phyloP scores from a whole-genome alignment of 352 stramenopile species.

The Phytopythium helicoides region DNA sequence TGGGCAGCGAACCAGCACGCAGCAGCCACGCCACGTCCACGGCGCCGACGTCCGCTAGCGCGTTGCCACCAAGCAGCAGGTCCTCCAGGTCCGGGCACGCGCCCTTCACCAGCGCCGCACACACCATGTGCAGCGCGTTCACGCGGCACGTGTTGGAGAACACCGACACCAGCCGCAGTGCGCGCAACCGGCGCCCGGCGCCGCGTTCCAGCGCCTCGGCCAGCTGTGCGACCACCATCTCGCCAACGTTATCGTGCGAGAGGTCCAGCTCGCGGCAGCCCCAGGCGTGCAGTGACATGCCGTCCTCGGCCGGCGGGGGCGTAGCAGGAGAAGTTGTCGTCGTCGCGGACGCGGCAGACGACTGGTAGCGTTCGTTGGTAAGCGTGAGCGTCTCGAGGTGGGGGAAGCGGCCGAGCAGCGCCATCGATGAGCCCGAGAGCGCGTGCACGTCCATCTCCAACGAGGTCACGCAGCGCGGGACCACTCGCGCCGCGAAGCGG shows the following conservation, averaged over 20 bases:
- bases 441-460: slow-evolving; percentile 53
- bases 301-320: slow-evolving; percentile 31
- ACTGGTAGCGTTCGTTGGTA: slow-evolving; percentile 29
- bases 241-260: slow-evolving; percentile 68
- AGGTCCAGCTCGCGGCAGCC: slow-evolving; percentile 78
- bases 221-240: slow-evolving; percentile 64
- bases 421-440: slow-evolving; percentile 26
- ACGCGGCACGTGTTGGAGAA: slow-evolving; percentile 79
- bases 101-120: slow-evolving; percentile 60
- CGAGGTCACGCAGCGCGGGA: slow-evolving; percentile 57
- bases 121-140: slow-evolving; percentile 68
- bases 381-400: slow-evolving; percentile 62
- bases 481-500: slow-evolving; percentile 49
- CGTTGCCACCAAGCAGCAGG: slow-evolving; percentile 69
- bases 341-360: neutral
- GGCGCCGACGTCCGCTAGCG: slow-evolving; percentile 71
- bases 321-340: slow-evolving; percentile 29
- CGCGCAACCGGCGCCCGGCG: slow-evolving; percentile 49
- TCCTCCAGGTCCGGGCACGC: slow-evolving; percentile 62
- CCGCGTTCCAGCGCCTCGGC: slow-evolving; percentile 63
- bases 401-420: slow-evolving; percentile 46
- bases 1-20: slow-evolving; percentile 57
- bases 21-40: slow-evolving; percentile 73
- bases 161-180: slow-evolving; percentile 65
- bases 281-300: slow-evolving; percentile 62